A percentile compares a stretch with the other conserved stretches of the same genome.
phyloP scores from a whole-genome alignment of 345 rosid species.

The Moricandia arvensis region DNA sequence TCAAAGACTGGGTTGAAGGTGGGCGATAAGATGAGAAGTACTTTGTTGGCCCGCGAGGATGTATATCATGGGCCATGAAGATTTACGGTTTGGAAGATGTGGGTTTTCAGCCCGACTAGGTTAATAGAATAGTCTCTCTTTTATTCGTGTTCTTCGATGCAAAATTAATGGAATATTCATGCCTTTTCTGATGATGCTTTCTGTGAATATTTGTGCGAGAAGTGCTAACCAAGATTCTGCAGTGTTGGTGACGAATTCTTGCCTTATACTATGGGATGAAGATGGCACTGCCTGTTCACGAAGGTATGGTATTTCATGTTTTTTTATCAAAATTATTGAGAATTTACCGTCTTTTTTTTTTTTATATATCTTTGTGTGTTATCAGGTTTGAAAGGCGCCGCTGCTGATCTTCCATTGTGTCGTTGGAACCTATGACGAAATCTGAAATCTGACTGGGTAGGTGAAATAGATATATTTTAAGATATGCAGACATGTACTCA shows the following conservation, averaged over 20 bases:
- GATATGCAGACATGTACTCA: constrained; percentile 1
- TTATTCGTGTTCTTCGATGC: constrained; percentile 36
- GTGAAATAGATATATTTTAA: neutral
- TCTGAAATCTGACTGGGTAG: constrained; percentile 92
- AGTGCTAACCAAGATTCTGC: constrained; percentile 96
- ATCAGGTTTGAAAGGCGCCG: constrained; percentile 90
- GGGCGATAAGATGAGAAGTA: constrained; percentile 66
- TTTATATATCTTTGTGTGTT: constrained; percentile 9
- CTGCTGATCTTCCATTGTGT: constrained; percentile 98
- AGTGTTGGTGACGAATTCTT: constrained; percentile 99
- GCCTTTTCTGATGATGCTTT: constrained; percentile 37
- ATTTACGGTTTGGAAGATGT: constrained; percentile 99
- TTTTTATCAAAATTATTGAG: constrained; percentile 57
- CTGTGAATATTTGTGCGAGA: constrained; percentile 33
- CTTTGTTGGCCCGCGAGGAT: constrained; percentile 91
- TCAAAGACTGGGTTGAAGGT: constrained; percentile 71
- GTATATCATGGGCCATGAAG: constrained; percentile 86
- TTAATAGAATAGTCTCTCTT: constrained; percentile 36
- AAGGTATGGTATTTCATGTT: constrained; percentile 53
- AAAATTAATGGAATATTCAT: constrained; percentile 45
- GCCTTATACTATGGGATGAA: constrained; percentile 99
- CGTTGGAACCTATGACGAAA: constrained; percentile 95
- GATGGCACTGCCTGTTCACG: constrained; percentile 75
- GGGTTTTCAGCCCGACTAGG: constrained; percentile 93
- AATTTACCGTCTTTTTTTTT: constrained; percentile 36